Evolutionary conservation across 2,329 filamentous ascomycete species (phyloP), one percentile per base, ranked within the genome.

Genomic region (Huntiella moniliformis): DNA sequence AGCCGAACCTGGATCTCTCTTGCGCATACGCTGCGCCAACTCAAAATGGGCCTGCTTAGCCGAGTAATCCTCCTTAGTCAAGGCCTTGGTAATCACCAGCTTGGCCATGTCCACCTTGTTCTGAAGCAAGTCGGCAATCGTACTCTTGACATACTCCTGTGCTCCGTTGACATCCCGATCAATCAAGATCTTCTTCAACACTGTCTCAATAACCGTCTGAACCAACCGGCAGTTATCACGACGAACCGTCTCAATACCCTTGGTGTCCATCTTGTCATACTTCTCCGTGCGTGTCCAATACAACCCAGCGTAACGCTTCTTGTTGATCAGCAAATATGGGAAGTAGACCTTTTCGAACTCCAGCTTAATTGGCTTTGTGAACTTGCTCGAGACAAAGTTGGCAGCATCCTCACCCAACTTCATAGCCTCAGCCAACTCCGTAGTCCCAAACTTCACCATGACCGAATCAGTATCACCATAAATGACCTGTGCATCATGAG

Each of bases 311-410:
- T 98, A 98, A 52, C 91, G 82, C 68, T 98, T 98, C 70, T 98
- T 98, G 76, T 98, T 98, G 76, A 98, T 98, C 44, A 98, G 71
- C 32, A 98, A 71, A 59, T 98, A 98, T 1, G 91, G 91, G 60
- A 82, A 98, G 63, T 98, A 98, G 1, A 98, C 88, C 64, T 98
- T 98, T 61, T 98, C 91, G 63, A 98, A 98, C 61, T 98, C 91
- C 31, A 98, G 74, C 65, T 96, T 98, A 70, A 98, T 98, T 3
- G 91, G 91, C 58, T 91, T 92, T 60, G 87, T 67, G 59, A 98
- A 98, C 60, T 95, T 94, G 39, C 74, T 73, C 4, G 91, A 95
- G 36, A 98, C 91, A 54, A 69, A 92, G 15, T 79, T 70, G 1
- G 91, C 82, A 8, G 91, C 91, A 60, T 98, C 87, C 57, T 94